Evolutionary conservation across 345 rosid genomes (phyloP), one percentile per base, ranked within the genome.

Genomic region (Orychophragmus violaceus): DNA sequence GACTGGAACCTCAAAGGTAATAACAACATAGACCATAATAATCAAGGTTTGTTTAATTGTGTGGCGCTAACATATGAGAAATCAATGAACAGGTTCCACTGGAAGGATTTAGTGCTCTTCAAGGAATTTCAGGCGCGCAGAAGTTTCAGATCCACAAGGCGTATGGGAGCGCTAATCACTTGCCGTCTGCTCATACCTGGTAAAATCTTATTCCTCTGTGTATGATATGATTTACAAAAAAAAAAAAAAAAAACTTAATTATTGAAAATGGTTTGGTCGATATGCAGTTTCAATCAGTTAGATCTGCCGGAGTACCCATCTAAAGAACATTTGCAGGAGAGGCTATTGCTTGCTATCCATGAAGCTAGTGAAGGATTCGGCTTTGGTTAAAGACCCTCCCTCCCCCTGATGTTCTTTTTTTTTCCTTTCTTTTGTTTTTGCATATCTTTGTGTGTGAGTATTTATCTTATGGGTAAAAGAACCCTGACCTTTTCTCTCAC

Each of bases 111-210:
- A 86, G 87, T 54, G 96, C 97, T 5, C 97, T 93, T 41, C 97
- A 90, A 77, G 98, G 98, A 58, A 93, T 93, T 58, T 93, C 98
- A 22, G 97, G 98, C 7, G 75, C 90, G 1, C 98, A 93, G 60
- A 93, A 88, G 82, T 93, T 93, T 61, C 98, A 93, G 78, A 93
- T 90, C 78, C 98, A 93, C 90, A 93, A 86, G 73, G 98, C 98
- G 13, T 93, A 93, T 54, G 98, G 98, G 68, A 88, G 96, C 68
- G 64, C 83, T 5, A 88, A 84, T 74, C 98, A 88, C 74, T 81
- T 93, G 75, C 97, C 98, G 37, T 93, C 98, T 5, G 98, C 98
- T 28, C 98, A 93, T 70, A 93, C 98, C 28, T 93, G 98, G 98
- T 89, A 36, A 57, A 81, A 62, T 60, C 45, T 60, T 25, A 22